phyloP scores from a whole-genome alignment of 495 filamentous ascomycete species.

The Daldinia concentrica region DNA sequence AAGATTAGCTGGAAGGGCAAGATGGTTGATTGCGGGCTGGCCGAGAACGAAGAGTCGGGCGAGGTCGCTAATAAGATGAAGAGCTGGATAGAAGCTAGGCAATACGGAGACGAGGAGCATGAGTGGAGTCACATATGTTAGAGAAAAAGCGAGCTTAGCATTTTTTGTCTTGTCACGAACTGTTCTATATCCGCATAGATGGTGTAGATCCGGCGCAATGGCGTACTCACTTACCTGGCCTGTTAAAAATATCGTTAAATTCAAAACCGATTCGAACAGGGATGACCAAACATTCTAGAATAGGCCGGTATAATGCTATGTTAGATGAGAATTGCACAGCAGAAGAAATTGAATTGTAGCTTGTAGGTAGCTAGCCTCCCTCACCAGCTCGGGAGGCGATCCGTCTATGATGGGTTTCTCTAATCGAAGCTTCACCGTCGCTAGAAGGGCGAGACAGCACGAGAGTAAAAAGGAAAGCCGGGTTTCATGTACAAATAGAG shows the following conservation, averaged over 20 bases:
- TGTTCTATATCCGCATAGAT: constrained; percentile 17
- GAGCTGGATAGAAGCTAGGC: constrained; percentile 92
- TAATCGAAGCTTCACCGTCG: constrained; percentile 32
- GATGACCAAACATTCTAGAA: background rate
- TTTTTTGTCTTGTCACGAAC: constrained; percentile 10
- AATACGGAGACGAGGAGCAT: constrained; percentile 93
- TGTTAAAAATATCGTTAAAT: constrained; percentile 22
- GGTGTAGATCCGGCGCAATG: constrained; percentile 29
- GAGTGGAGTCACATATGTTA: constrained; percentile 74
- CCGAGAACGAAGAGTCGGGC: constrained; percentile 81
- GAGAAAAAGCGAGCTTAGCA: constrained; percentile 10
- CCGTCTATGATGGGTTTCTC: constrained; percentile 42
- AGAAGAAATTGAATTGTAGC: constrained; percentile 34
- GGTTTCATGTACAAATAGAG: constrained; percentile 40
- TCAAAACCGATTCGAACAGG: constrained; percentile 16
- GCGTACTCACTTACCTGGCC: constrained; percentile 36
- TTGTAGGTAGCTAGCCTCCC: constrained; percentile 26
- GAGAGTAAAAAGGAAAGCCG: constrained; percentile 28
- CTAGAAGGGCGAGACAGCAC: constrained; percentile 11
- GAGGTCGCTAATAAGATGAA: constrained; percentile 87
- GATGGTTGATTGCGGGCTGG: constrained; percentile 79
- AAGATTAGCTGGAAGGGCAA: constrained; percentile 85
- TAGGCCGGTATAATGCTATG: background rate
- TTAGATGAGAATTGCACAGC: background rate
- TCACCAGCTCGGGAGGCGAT: constrained; percentile 29